Evolutionary conservation across 306 rosid species (phyloP).

Genomic region (Pyrus bretschneideri): DNA sequence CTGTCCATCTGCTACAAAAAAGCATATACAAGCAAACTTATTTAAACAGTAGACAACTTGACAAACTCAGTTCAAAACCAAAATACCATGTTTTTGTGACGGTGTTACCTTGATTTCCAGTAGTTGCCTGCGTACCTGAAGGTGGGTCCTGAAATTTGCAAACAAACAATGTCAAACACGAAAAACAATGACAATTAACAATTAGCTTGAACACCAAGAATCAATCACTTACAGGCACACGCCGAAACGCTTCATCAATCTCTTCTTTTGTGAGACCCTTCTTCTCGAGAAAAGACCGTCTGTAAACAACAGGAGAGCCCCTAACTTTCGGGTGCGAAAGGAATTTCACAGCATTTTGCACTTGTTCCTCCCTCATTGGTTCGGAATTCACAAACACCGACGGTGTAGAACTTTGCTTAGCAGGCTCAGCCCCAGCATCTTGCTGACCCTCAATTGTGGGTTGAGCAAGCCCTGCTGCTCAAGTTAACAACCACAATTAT

Average conservation of each 20-base stretch:
- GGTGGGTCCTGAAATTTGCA: constrained; percentile 57
- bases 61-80: constrained; percentile 14
- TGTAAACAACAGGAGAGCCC: constrained; percentile 81
- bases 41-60: constrained; percentile 2
- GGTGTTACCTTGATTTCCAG: constrained; percentile 56
- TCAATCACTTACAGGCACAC: constrained; percentile 64
- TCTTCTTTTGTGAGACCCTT: constrained; percentile 96
- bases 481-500: constrained; percentile 5
- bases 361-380: constrained; percentile 89
- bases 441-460: constrained; percentile 41
- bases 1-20: constrained; percentile 47
- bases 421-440: constrained; percentile 45
- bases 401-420: constrained; percentile 37
- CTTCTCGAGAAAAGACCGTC: constrained; percentile 87
- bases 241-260: constrained; percentile 94
- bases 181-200: not conserved
- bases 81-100: not conserved
- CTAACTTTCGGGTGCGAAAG: constrained; percentile 83
- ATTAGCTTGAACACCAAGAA: not conserved
- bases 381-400: constrained; percentile 78
- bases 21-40: constrained; percentile 12
- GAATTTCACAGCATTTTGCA: constrained; percentile 90
- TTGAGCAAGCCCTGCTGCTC: constrained; percentile 31
- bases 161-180: constrained; percentile 5
- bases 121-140: constrained; percentile 52